These are phyloP conservation scores for Aspergillus ochraceus DNA, from an alignment of 2,329 filamentous ascomycete species.

Conservation along the genomic window DNA sequence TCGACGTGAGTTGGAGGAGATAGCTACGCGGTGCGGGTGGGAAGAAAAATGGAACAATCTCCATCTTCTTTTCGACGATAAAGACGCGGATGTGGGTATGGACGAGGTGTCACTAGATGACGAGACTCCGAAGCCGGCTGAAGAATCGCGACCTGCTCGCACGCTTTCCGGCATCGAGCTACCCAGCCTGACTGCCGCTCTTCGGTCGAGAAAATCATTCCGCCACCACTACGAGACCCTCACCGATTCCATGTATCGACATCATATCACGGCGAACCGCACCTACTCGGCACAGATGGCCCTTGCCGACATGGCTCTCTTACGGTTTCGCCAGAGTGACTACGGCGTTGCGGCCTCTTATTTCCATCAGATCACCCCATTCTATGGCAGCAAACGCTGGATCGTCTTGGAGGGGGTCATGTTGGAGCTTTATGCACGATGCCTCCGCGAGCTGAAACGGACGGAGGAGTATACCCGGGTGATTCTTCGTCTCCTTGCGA, in stretches of 20 bases:
- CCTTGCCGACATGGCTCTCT: constrained; percentile 79
- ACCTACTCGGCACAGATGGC: constrained; percentile 73
- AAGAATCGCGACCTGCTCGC: constrained; percentile 17
- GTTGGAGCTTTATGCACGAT: constrained; percentile 81
- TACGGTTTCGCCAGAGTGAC: constrained; percentile 77
- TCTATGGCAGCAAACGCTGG: constrained; percentile 79
- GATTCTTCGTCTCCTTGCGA: constrained; percentile 64
- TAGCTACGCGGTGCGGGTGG: constrained; percentile 74
- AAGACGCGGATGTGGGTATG: constrained; percentile 29
- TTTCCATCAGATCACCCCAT: constrained; percentile 75
- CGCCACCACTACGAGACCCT: constrained; percentile 70
- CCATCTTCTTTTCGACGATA: constrained; percentile 39
- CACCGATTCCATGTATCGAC: constrained; percentile 80
- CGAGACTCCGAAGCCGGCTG: constrained; percentile 19
- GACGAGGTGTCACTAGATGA: constrained; percentile 37
- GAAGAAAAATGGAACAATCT: constrained; percentile 71
- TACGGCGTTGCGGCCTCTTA: constrained; percentile 72
- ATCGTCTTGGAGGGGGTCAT: constrained; percentile 76
- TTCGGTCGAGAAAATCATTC: constrained; percentile 64
- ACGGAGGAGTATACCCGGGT: constrained; percentile 78
- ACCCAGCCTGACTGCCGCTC: constrained; percentile 59
- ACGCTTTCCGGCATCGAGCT: constrained; percentile 53
- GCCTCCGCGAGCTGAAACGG: constrained; percentile 72
- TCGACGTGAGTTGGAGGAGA: constrained; percentile 72
- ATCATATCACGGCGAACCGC: constrained; percentile 78